Base-by-base conservation (phyloP, 306 rosid genomes). In the Gastrolobium villosum region DNA sequence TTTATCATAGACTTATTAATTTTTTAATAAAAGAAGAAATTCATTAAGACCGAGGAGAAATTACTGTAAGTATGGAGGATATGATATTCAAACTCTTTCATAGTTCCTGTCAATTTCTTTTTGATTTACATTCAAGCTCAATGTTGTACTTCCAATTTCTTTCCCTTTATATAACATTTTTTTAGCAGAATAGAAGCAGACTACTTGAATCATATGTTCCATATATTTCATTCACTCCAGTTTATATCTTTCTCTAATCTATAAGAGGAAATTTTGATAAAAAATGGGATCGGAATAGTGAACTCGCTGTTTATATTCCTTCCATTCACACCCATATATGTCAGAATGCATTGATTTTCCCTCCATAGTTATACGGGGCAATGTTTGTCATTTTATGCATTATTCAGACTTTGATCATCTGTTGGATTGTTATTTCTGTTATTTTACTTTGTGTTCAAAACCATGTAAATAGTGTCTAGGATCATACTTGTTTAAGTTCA, bases 251-350 rank as follows among this genome's bases (percentile, higher is more conserved):
- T 46, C 31, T 14, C 45, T 36, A 5, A 35, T 36, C 48, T 20
- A 30, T 9, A 1, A 52, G 59, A 37, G 31, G 43, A 30, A 26
- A 20, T 20, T 20, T 57, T 32, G 5, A 53, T 71, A 11, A 7
- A 40, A 30, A 11, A 28, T 41, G 61, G 32, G 11, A 52, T 50
- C 14, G 49, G 28, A 52, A 75, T 6, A 36, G 52, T 63, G 35
- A n/a, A 50, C 34, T 50, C 68, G 14, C 10, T 64, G 7, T 76
- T 64, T 76, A 41, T 31, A 11, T 55, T 57, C 56, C n/a, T 57
- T 10, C 14, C 9, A 41, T 30, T 72, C 43, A 56, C 53, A 40
- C 39, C 40, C 71, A n/a, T 37, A 32, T 59, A 44, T n/a, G 46
- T 14, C 35, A 59, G 55, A 28, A 39, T 26, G 26, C 39, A 10